phyloP scores from a whole-genome alignment of 805 yeast species.

The Metschnikowia proteae region DNA sequence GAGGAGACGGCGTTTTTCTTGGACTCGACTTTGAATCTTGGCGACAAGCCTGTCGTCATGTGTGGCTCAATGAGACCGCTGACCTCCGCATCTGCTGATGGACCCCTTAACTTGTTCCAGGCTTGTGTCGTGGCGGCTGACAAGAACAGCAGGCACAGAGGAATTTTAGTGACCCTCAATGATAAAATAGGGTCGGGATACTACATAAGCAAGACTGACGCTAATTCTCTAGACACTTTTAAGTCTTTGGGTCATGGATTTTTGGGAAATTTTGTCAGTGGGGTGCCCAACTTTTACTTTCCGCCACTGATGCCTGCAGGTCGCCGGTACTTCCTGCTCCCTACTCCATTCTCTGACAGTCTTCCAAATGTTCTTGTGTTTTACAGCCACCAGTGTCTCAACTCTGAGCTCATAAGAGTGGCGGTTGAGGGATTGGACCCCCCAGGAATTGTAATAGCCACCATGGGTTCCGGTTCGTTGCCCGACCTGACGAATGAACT shows the following conservation, averaged over 20 bases:
- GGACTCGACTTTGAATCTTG: slow-evolving; percentile 41
- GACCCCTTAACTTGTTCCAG: slow-evolving; percentile 69
- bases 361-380: slow-evolving; percentile 50
- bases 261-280: slow-evolving; percentile 65
- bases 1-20: slow-evolving; percentile 66
- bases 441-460: slow-evolving; percentile 60
- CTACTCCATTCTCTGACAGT: slow-evolving; percentile 19
- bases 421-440: slow-evolving; percentile 43
- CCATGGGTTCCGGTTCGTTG: slow-evolving; percentile 70
- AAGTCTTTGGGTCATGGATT: slow-evolving; percentile 67
- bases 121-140: slow-evolving; percentile 62
- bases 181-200: slow-evolving; percentile 69
- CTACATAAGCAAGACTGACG: slow-evolving; percentile 66
- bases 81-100: slow-evolving; percentile 66
- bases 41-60: slow-evolving; percentile 54
- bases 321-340: slow-evolving; percentile 22
- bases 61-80: slow-evolving; percentile 77
- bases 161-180: slow-evolving; percentile 60
- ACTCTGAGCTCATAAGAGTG: slow-evolving; percentile 44
- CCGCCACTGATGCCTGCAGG: slow-evolving; percentile 61
- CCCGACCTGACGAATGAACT: slow-evolving; percentile 46
- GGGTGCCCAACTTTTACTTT: slow-evolving; percentile 59
- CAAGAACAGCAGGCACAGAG: slow-evolving; percentile 49
- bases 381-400: slow-evolving; percentile 60
- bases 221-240: slow-evolving; percentile 67